Percentiles rank a stretch among this genome's conserved stretches.
Evolutionary conservation across 1,139 yeast genomes (phyloP).

Genomic region (Suhomyces choctaworum): DNA sequence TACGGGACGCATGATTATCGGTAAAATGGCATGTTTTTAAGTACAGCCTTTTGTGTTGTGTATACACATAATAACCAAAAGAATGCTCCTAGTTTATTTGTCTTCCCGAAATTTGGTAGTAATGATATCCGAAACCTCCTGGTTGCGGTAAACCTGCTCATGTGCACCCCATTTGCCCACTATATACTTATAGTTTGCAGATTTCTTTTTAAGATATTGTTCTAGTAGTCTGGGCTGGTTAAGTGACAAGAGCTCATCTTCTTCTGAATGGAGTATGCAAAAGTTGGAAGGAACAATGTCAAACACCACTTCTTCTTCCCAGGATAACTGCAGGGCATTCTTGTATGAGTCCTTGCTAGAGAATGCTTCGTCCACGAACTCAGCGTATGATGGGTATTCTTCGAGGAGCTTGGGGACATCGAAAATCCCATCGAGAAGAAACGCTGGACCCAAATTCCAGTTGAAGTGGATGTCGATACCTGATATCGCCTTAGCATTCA

Average conservation of each 20-base stretch:
- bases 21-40: too few relatives aligned
- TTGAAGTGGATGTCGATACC: not conserved
- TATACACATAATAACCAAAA: too few relatives aligned
- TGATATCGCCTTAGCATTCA: slow-evolving; percentile 25
- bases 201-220: slow-evolving; percentile 16
- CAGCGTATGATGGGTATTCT: slow-evolving; percentile 46
- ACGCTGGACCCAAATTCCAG: slow-evolving; percentile 9
- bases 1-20: too few relatives aligned
- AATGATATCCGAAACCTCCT: slow-evolving; percentile 24
- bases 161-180: slow-evolving; percentile 35
- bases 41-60: too few relatives aligned
- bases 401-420: slow-evolving; percentile 37
- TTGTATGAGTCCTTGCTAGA: slow-evolving; percentile 19
- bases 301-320: slow-evolving; percentile 10
- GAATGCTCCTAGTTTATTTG: too few relatives aligned
- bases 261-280: slow-evolving; percentile 29
- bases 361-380: slow-evolving; percentile 49
- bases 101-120: too few relatives aligned
- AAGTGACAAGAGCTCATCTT: slow-evolving; percentile 37
- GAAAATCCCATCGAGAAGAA: slow-evolving; percentile 53
- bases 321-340: slow-evolving; percentile 30
- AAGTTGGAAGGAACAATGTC: slow-evolving; percentile 9
- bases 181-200: slow-evolving; percentile 9
- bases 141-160: slow-evolving; percentile 34
- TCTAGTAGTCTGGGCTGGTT: slow-evolving; percentile 25